phyloP scores from a whole-genome alignment of 1,284 basidiomycete genomes.

The Flammula alnicola region DNA sequence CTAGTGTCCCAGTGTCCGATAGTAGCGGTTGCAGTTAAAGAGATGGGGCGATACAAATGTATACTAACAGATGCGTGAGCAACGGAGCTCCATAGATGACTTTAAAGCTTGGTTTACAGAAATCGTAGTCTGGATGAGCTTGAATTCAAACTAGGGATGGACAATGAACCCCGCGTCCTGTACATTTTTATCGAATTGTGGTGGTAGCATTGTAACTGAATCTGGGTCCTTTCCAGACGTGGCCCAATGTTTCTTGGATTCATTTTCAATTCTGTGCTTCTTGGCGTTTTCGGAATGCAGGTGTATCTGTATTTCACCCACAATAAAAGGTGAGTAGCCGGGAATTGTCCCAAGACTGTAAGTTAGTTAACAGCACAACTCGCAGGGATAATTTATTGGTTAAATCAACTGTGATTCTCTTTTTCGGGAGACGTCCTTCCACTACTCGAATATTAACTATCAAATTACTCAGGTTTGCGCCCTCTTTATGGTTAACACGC shows the following conservation, averaged over 20 bases:
- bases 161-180: too few species aligned
- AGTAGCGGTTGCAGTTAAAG: too few species aligned
- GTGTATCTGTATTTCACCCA: conserved; percentile 33
- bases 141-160: too few species aligned
- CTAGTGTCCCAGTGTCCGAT: too few species aligned
- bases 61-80: too few species aligned
- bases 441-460: neutral
- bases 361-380: too few species aligned
- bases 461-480: conserved; percentile 30
- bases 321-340: conserved; percentile 23
- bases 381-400: conserved; percentile 13
- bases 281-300: conserved; percentile 35
- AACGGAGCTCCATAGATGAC: too few species aligned
- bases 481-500: conserved; percentile 40
- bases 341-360: neutral
- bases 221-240: conserved; percentile 26
- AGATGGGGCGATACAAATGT: too few species aligned
- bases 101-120: too few species aligned
- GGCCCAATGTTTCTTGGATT: conserved; percentile 36
- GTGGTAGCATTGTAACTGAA: too few species aligned
- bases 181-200: too few species aligned
- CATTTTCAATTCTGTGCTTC: conserved; percentile 33
- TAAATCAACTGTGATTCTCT: conserved; percentile 10
- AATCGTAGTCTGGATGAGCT: too few species aligned
- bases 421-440: neutral